These are phyloP conservation scores for Yamadazyma scolyti DNA, from an alignment of 805 yeast species.

Conservation along the genomic window DNA sequence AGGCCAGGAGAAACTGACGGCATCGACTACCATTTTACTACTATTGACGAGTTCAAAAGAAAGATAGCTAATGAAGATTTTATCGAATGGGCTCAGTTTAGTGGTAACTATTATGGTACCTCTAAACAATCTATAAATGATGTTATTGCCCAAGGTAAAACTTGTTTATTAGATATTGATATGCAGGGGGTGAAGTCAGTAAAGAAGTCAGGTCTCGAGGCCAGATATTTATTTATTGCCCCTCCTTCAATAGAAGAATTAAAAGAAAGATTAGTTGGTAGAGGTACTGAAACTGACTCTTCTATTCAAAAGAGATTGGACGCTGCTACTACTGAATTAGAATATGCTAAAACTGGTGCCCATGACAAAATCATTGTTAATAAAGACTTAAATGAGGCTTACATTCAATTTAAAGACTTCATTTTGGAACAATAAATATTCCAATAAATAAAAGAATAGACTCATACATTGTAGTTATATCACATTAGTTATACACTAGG, in stretches of 20 bases:
- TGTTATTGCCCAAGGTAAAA: conserved; percentile 59
- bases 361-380: conserved; percentile 88
- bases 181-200: conserved; percentile 98
- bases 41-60: conserved; percentile 74
- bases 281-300: conserved; percentile 95
- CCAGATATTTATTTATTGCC: conserved; percentile 80
- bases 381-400: conserved; percentile 88
- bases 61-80: conserved; percentile 73
- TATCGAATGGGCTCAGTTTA: conserved; percentile 97
- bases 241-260: conserved; percentile 89
- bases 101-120: conserved; percentile 97
- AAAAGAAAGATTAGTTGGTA: conserved; percentile 68
- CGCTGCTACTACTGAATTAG: conserved; percentile 88
- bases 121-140: conserved; percentile 80
- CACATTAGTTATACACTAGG: conserved; percentile 3
- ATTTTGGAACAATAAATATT: conserved; percentile 43
- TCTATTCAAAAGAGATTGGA: conserved; percentile 76
- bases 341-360: conserved; percentile 84
- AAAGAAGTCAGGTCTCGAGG: conserved; percentile 75
- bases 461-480: neutral
- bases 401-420: conserved; percentile 73
- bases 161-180: conserved; percentile 93
- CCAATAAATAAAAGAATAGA: neutral
- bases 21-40: conserved; percentile 80
- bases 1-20: conserved; percentile 91